phyloP scores from a whole-genome alignment of 2,329 filamentous ascomycete species.

The Pseudogymnoascus sp. region DNA sequence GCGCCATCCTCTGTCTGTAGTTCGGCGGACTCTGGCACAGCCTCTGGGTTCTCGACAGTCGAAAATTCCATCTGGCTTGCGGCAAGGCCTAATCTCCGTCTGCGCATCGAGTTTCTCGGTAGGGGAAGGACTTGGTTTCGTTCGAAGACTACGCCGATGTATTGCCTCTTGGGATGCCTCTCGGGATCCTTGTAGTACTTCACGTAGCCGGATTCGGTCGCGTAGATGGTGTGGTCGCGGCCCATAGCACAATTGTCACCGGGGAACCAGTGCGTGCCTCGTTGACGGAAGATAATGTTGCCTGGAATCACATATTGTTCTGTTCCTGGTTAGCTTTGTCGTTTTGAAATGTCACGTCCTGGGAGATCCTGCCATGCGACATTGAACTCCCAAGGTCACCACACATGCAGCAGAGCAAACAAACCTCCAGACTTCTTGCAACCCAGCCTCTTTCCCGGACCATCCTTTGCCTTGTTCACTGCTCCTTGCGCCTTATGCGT shows the following conservation, averaged over 20 bases:
- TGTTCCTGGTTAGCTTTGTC: conserved; percentile 30
- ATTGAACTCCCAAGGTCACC: not conserved
- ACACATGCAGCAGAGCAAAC: conserved; percentile 22
- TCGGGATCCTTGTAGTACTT: conserved; percentile 90
- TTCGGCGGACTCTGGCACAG: conserved; percentile 12
- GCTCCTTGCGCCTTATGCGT: conserved; percentile 54
- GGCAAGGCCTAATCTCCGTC: conserved; percentile 68
- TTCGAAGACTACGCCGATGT: conserved; percentile 87
- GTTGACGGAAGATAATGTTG: conserved; percentile 97
- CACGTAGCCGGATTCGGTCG: conserved; percentile 79
- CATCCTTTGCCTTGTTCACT: conserved; percentile 63
- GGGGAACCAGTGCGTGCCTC: conserved; percentile 87
- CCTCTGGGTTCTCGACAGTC: conserved; percentile 7
- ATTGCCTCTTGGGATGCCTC: conserved; percentile 77
- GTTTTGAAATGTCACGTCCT: not conserved
- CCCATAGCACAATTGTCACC: conserved; percentile 95
- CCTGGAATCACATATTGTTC: conserved; percentile 90
- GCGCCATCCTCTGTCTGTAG: conserved; percentile 14
- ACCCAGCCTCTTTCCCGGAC: conserved; percentile 78
- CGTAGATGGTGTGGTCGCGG: conserved; percentile 91
- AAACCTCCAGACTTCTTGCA: conserved; percentile 85
- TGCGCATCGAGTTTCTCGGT: conserved; percentile 63
- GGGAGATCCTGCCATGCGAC: not conserved
- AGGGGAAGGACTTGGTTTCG: conserved; percentile 74
- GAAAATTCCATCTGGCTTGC: conserved; percentile 39